Evolutionary conservation across 345 rosid genomes (phyloP).

Genomic region (Populus pruinosa): DNA sequence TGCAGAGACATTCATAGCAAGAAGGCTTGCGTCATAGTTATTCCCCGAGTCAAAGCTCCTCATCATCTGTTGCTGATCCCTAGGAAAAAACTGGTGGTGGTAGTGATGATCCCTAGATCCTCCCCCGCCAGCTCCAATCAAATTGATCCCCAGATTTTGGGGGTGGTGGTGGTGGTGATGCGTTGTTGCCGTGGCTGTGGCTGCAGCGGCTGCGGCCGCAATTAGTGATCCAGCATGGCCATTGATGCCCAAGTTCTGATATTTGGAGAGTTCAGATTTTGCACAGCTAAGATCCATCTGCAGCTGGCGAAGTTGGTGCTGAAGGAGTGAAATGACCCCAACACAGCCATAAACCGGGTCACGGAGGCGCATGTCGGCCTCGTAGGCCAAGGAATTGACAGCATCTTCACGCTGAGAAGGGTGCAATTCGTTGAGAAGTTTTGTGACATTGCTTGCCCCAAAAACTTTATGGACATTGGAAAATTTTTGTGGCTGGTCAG

Average conservation of each 20-base stretch:
- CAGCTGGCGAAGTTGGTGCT: conserved; percentile 31
- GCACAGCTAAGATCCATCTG: conserved; percentile 34
- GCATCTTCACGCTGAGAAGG: conserved; percentile 34
- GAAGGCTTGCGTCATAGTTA: conserved; percentile 58
- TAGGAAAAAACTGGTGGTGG: conserved; percentile 71
- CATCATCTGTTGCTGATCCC: conserved; percentile 65
- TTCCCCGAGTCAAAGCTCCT: conserved; percentile 51
- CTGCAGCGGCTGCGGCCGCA: conserved; percentile 52
- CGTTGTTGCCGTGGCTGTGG: conserved; percentile 40
- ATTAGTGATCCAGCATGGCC: conserved; percentile 54
- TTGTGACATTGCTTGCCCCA: conserved; percentile 30
- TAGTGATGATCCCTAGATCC: conserved; percentile 44
- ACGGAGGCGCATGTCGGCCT: conserved; percentile 32
- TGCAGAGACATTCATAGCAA: conserved; percentile 60
- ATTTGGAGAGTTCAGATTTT: conserved; percentile 28
- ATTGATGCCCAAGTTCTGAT: conserved; percentile 33
- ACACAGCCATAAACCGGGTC: conserved; percentile 33
- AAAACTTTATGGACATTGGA: conserved; percentile 32
- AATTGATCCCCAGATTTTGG: conserved; percentile 63
- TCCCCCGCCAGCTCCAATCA: conserved; percentile 36
- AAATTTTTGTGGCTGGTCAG: conserved; percentile 31
- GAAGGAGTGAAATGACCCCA: conserved; percentile 29
- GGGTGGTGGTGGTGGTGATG: conserved; percentile 31
- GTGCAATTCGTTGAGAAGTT: conserved; percentile 28
- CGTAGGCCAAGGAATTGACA: conserved; percentile 30